Base-by-base conservation (phyloP, 208 protist genomes). In the Leishmania arabica region DNA sequence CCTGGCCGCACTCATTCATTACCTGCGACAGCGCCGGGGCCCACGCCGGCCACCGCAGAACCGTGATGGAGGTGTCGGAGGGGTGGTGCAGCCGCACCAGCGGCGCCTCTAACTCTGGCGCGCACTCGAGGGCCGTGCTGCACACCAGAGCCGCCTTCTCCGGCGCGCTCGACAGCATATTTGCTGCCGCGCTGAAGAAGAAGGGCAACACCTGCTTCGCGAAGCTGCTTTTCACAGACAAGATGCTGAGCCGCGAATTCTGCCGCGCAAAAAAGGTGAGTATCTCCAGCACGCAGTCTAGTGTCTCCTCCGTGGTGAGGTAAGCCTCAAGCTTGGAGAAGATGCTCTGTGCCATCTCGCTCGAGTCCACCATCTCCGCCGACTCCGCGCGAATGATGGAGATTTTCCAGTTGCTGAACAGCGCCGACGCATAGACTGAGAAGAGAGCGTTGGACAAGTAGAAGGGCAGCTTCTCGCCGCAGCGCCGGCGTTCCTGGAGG, bases 371-470 rank as follows among this genome's bases (percentile, higher is more conserved):
- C 77, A 78, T 77, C 58, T 86, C 82, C 13, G 82, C 78, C 49
- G 82, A 84, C 64, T 88, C 84, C 3, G 85, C 77, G 77, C 81
- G 79, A 49, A 88, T 82, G n/a, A 86, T 85, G 21, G 75, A 69
- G 31, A 96, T 85, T 72, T 91, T 90, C 92, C 92, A 97, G 82
- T 96, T 95, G 75, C 88, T 87, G 84, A 93, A 95, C 37, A 93
- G 71, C 54, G 91, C 92, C 34, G 90, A 89, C 2, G 92, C 92
- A 68, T 91, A 93, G 60, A 97, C 89, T 58, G 86, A 84, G 78
- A 91, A 96, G 62, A 97, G 79, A 27, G 87, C 84, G 75, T 95
- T 93, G 65, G 79, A 70, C 11, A 97, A 73, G 64, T 93, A 96
- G 47, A 80, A 51, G 1, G 94, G 92, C 77, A 96, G 87, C 53